Conservation (phyloP, 176 grass and related monocot species). For the Cenchrus purpureus region DNA sequence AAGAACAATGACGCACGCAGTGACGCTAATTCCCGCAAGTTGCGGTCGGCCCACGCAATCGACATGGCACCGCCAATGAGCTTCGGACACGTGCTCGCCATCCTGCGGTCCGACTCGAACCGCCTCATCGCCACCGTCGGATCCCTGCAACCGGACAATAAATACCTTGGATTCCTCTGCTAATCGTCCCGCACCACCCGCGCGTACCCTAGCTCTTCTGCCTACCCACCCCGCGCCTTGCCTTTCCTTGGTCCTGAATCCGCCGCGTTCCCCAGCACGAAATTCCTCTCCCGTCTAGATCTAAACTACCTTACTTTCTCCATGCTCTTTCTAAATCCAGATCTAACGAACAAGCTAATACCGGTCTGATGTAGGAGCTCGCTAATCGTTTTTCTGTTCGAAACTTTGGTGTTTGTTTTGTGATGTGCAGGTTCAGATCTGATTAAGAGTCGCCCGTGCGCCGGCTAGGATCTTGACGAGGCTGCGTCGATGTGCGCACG, state of each 20-base stretch:
- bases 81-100: background rate
- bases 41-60: constrained; percentile 16
- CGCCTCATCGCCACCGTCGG: constrained; percentile 8
- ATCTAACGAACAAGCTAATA: too few relatives aligned
- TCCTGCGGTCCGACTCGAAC: background rate
- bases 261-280: background rate
- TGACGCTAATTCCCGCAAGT: constrained; percentile 53
- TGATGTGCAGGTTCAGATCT: background rate
- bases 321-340: background rate
- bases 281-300: background rate
- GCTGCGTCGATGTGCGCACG: too few relatives aligned
- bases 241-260: background rate
- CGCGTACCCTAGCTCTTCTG: background rate
- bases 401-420: background rate
- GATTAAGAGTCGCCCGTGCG: background rate
- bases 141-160: constrained; percentile 6
- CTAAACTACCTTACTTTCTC: background rate
- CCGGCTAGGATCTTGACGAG: background rate
- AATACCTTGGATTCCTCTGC: constrained; percentile 36
- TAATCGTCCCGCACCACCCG: background rate
- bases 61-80: constrained; percentile 35
- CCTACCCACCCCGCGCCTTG: background rate
- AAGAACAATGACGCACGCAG: constrained; percentile 37
- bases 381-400: background rate
- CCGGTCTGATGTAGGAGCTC: background rate